Conservation (phyloP, 2,329 filamentous ascomycete species). For the Ascochyta lentis region DNA sequence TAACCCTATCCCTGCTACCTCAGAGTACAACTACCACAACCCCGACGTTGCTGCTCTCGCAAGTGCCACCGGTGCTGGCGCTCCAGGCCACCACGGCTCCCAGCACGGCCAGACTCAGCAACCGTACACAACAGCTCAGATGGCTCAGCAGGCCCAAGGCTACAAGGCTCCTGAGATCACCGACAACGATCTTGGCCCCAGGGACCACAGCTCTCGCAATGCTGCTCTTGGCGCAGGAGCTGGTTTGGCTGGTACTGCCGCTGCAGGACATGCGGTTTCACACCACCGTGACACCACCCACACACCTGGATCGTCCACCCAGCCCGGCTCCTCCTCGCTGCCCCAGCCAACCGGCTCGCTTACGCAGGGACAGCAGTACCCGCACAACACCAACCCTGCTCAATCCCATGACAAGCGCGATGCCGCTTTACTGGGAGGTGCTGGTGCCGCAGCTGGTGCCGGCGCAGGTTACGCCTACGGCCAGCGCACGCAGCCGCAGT, state of each 20-base stretch:
- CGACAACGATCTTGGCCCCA: conserved; percentile 7
- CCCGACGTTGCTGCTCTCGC: conserved; percentile 13
- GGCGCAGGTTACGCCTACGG: conserved; percentile 40
- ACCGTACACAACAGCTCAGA: conserved; percentile 9
- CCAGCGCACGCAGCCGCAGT: conserved; percentile 27
- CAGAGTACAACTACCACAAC: conserved; percentile 26
- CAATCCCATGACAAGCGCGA: conserved; percentile 11
- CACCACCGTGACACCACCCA: conserved; percentile 4
- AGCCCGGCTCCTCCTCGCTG: conserved; percentile 11
- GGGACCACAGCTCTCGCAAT: conserved; percentile 29
- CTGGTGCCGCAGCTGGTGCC: conserved; percentile 24
- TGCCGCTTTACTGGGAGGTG: conserved; percentile 12
- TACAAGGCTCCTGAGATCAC: conserved; percentile 9
- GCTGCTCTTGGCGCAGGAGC: conserved; percentile 30
- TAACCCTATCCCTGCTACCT: conserved; percentile 26
- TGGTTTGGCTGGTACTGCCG: conserved; percentile 17
- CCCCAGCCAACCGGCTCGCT: conserved; percentile 7
- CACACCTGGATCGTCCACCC: conserved; percentile 1
- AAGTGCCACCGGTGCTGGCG: conserved; percentile 1
- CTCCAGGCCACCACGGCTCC: not conserved
- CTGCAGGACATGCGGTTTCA: conserved; percentile 9
- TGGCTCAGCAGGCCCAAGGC: conserved; percentile 10
- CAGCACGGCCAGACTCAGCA: conserved; percentile 3
- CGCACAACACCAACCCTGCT: conserved; percentile 1
- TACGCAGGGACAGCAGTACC: conserved; percentile 8